Conservation (phyloP, 352 stramenopile genomes). For the Plasmopara viticola region DNA sequence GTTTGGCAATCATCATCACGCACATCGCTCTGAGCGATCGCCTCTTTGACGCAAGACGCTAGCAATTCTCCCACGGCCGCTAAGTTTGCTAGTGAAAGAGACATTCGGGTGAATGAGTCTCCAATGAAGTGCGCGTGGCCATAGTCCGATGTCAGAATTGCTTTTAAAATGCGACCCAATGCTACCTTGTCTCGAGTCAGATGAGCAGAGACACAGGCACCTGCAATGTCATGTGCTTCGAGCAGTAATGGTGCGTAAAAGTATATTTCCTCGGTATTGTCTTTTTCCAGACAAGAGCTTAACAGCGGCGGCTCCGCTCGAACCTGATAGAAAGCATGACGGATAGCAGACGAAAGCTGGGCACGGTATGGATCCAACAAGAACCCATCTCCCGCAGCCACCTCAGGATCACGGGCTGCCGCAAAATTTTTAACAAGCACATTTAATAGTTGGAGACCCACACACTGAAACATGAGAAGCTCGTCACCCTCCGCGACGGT, state of each 20-base stretch:
- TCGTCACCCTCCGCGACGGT: conserved; percentile 65
- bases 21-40: conserved; percentile 22
- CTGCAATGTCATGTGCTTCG: conserved; percentile 59
- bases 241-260: conserved; percentile 67
- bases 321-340: conserved; percentile 66
- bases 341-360: conserved; percentile 72
- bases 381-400: conserved; percentile 41
- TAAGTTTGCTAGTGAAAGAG: conserved; percentile 55
- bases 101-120: conserved; percentile 48
- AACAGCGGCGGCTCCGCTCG: conserved; percentile 19
- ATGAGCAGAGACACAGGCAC: conserved; percentile 39
- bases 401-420: conserved; percentile 57
- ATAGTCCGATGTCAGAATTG: conserved; percentile 52
- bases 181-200: conserved; percentile 71
- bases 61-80: conserved; percentile 53
- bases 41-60: conserved; percentile 31
- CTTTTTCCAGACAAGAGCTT: conserved; percentile 11
- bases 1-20: conserved; percentile 16
- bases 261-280: conserved; percentile 14
- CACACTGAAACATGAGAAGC: conserved; percentile 71
- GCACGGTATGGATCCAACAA: conserved; percentile 79
- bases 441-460: conserved; percentile 60
- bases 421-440: conserved; percentile 58
- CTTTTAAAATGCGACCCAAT: conserved; percentile 55
- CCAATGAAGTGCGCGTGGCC: conserved; percentile 55